Base-by-base conservation (phyloP, 1,139 yeast genomes). In the Geotrichum restrictum region DNA sequence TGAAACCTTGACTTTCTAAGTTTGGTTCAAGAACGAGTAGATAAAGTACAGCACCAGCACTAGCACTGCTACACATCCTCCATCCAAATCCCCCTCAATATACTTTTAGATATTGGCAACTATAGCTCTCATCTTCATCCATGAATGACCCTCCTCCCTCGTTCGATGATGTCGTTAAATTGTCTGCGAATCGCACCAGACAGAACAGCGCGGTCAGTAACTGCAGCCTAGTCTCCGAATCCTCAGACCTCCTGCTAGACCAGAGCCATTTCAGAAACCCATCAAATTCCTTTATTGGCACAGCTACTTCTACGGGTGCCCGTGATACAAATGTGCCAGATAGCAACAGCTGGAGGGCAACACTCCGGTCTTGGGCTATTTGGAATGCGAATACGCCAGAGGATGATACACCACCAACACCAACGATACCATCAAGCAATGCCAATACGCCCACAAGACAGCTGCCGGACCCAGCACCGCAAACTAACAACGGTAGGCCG, bases 401-500 rank as follows among this genome's bases (percentile, higher is more conserved):
- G 7, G 8, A 24, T 8, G 29, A 24, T 24, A 5, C 29, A 10
- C 36, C 18, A 34, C 24, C 43, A 32, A 10, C 46, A 24, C 34
- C 21, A 13, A 27, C 16, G 45, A 24, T 38, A 18, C 36, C 24
- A 13, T 34, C 37, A n/a, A 45, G 11, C 37, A 8, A 32, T 11
- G 29, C 33, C 37, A 13, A 3, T 14, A 6, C 40, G 33, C 13
- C 27, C 33, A 39, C 48, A 46, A 38, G 46, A 43, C 21, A n/a
- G 40, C 49, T 10, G 39, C 47, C 60, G 31, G 56, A 52, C 41
- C 51, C 57, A 13, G 43, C 54, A 11, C 48, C 60, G 45, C 38
- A 53, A 50, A 32, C 29, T 24, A 49, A 49, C 24, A 53, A 51
- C 5, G 57, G 55, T 10, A 41, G 32, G 5, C 14, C 37, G 13